These are phyloP conservation scores for Ochetophila trinervis DNA, from an alignment of 306 rosid genomes.

Conservation along the genomic window DNA sequence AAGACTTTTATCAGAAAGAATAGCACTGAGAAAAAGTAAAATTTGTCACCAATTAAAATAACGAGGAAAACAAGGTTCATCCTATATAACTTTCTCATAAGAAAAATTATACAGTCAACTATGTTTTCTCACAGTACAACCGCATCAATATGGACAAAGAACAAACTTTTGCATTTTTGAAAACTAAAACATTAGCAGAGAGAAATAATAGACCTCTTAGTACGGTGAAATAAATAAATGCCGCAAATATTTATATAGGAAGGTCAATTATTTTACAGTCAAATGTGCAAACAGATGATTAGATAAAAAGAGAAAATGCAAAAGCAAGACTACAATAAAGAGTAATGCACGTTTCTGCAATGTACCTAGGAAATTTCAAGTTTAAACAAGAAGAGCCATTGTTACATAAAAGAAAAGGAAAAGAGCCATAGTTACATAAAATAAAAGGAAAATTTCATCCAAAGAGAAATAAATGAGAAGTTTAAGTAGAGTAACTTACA, in stretches of 20 bases:
- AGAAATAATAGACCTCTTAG: too few relatives aligned
- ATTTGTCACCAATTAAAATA: constrained; percentile 1
- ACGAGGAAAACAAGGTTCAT: neutral
- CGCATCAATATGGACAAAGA: too few relatives aligned
- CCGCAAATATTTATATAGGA: too few relatives aligned
- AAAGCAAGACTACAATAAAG: neutral
- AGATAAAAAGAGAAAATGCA: too few relatives aligned
- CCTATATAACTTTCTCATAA: neutral
- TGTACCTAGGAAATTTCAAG: neutral
- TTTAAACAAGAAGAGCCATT: neutral
- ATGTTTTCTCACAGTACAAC: too few relatives aligned
- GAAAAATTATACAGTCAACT: neutral
- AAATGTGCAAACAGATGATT: too few relatives aligned
- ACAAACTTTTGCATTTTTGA: too few relatives aligned
- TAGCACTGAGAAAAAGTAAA: constrained; percentile 12
- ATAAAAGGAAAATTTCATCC: neutral
- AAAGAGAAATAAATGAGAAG: neutral
- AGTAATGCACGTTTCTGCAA: neutral
- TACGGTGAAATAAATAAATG: too few relatives aligned
- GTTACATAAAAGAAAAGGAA: neutral
- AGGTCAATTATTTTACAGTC: too few relatives aligned
- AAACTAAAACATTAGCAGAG: too few relatives aligned
- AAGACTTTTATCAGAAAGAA: constrained; percentile 33
- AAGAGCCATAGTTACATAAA: neutral
- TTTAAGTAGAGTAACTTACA: constrained; percentile 45